Evolutionary conservation across 2,329 filamentous ascomycete genomes (phyloP), one percentile per base, ranked within the genome.

Genomic region (Penicillium paneum): DNA sequence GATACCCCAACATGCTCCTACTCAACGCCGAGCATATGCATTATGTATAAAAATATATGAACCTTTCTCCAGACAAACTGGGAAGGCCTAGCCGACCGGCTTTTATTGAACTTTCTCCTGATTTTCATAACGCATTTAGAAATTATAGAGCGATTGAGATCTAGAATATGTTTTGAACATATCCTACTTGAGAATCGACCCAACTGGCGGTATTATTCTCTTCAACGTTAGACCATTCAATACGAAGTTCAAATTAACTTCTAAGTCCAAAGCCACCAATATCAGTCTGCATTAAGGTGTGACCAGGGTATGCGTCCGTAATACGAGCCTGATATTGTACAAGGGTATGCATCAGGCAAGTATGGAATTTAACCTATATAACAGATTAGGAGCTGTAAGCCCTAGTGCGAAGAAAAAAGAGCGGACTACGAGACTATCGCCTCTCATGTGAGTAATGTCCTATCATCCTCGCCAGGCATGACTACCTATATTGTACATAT

Each of bases 21-120:
- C 52, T 54, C 52, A 54, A 54, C 52, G 52, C 46, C 46, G 52
- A 54, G 52, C 52, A 24, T 24, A 24, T 24, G 21, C 21, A 38
- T 38, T 32, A 39, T 49, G 47, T 41, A 46, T 46, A 41, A 24
- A 32, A 24, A 32, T 32, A 49, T 48, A 29, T 53, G 36, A 39
- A 42, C 32, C 34, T 44, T 54, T 44, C 39, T 42, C 34, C 40
- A 35, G 29, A 36, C 21, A 17, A 21, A 35, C 29, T 28, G 36
- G 15, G 21, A 28, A 29, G 15, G 10, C 26, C 31, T 17, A 28
- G 44, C 32, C 21, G 34, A 48, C 19, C n/a, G 42, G 29, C 29
- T 34, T 41, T 17, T 28, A 29, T 40, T 41, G 11, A 26, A 1
- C 34, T 31, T n/a, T 39, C 24, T 48, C n/a, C 36, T 21, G 8